Conservation (phyloP, 2,329 filamentous ascomycete genomes). For the Pyrenophora tritici-repentis region DNA sequence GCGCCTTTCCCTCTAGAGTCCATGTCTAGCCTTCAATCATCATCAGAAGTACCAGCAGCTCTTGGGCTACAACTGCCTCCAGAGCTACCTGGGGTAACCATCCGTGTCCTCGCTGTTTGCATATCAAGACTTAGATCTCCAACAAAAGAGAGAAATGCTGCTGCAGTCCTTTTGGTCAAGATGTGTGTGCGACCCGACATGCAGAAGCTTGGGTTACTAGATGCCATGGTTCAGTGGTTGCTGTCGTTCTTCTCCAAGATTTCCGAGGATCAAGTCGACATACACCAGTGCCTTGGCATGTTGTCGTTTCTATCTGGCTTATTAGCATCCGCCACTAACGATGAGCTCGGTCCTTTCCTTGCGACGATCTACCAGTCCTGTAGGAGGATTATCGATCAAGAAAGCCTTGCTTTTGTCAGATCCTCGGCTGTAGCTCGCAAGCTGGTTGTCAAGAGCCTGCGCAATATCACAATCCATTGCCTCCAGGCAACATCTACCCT, state of each 20-base stretch:
- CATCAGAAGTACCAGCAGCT: slow-evolving; percentile 34
- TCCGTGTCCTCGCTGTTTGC: slow-evolving; percentile 72
- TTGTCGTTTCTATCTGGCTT: slow-evolving; percentile 80
- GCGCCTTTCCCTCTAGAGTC: slow-evolving; percentile 89
- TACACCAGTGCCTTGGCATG: slow-evolving; percentile 78
- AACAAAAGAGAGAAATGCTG: slow-evolving; percentile 87
- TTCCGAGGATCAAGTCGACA: slow-evolving; percentile 52
- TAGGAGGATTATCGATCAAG: slow-evolving; percentile 61
- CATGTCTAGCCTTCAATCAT: slow-evolving; percentile 65
- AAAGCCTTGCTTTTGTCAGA: slow-evolving; percentile 61
- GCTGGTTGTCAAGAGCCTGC: slow-evolving; percentile 80
- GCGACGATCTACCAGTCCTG: slow-evolving; percentile 68
- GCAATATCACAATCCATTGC: slow-evolving; percentile 71
- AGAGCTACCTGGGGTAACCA: slow-evolving; percentile 70
- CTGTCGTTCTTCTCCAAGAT: slow-evolving; percentile 62
- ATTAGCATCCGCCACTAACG: slow-evolving; percentile 71
- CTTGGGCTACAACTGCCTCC: slow-evolving; percentile 61
- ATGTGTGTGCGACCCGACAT: slow-evolving; percentile 86
- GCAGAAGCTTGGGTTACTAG: slow-evolving; percentile 74
- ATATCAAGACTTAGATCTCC: slow-evolving; percentile 72
- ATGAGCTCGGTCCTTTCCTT: slow-evolving; percentile 72
- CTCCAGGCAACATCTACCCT: slow-evolving; percentile 51
- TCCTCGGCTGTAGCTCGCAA: slow-evolving; percentile 82
- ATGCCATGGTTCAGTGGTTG: slow-evolving; percentile 72
- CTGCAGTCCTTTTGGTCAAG: slow-evolving; percentile 79